Conservation (phyloP, 306 rosid genomes). For the Pyrus pyrifolia region DNA sequence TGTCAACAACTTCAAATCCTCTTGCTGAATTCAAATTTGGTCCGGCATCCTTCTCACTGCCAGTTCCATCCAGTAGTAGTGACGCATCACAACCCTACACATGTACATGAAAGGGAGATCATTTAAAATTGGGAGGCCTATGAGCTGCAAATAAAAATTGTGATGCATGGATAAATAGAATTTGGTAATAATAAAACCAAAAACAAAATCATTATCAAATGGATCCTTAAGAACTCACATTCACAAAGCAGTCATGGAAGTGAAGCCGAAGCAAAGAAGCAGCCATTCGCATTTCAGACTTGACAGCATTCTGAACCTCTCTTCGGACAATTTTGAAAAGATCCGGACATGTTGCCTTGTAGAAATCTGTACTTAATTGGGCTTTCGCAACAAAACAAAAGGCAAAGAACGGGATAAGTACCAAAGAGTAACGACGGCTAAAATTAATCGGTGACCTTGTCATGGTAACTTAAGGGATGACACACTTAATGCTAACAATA, state of each 20-base stretch:
- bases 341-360: slow-evolving; percentile 53
- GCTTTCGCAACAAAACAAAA: slow-evolving; percentile 38
- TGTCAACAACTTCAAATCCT: slow-evolving; percentile 75
- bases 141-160: neutral
- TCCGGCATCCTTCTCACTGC: slow-evolving; percentile 46
- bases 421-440: slow-evolving; percentile 12
- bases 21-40: slow-evolving; percentile 72
- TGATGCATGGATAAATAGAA: neutral
- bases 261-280: slow-evolving; percentile 90
- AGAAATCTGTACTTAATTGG: slow-evolving; percentile 61
- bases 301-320: slow-evolving; percentile 50
- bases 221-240: slow-evolving; percentile 32
- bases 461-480: neutral
- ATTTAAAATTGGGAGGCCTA: neutral
- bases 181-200: neutral
- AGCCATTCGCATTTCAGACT: slow-evolving; percentile 69
- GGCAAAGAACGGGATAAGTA: slow-evolving; percentile 19
- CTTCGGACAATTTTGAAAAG: slow-evolving; percentile 45
- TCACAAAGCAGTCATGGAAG: slow-evolving; percentile 92
- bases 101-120: neutral
- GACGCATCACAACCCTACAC: slow-evolving; percentile 89
- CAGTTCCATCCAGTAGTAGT: slow-evolving; percentile 58
- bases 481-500: neutral
- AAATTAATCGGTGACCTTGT: neutral
- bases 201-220: too few relatives aligned